Percentiles rank a stretch among this genome's conserved stretches.
Conservation (phyloP, 805 yeast species). For the Wickerhamiella bombiphila region DNA sequence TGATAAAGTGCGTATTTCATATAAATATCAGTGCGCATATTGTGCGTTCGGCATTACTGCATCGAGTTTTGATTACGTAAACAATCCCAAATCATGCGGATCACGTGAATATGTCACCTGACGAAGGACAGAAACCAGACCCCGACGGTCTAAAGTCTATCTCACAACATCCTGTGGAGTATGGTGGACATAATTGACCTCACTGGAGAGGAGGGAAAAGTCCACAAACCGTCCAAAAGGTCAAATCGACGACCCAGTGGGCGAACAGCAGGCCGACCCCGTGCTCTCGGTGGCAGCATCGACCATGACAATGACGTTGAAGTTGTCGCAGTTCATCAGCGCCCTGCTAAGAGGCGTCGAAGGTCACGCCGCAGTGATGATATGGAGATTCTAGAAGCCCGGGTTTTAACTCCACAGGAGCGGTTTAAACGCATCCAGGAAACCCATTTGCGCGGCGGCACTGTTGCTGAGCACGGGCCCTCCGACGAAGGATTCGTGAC, state of each 20-base stretch:
- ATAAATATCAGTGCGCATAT: too few relatives aligned
- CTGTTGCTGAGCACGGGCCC: conserved; percentile 3
- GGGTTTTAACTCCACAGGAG: conserved; percentile 10
- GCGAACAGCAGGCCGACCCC: too few relatives aligned
- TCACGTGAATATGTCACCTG: too few relatives aligned
- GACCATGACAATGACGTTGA: neutral
- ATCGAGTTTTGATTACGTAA: too few relatives aligned
- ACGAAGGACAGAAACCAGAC: too few relatives aligned
- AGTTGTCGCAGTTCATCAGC: neutral
- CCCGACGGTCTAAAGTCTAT: neutral
- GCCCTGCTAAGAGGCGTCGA: neutral
- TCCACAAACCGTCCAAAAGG: neutral
- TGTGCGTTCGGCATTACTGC: too few relatives aligned
- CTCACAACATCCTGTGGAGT: too few relatives aligned
- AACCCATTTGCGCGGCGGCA: conserved; percentile 9
- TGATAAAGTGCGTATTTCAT: too few relatives aligned
- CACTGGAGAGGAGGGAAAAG: neutral
- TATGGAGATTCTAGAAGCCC: conserved; percentile 7
- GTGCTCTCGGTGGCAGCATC: neutral
- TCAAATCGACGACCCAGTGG: too few relatives aligned
- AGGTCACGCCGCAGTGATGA: conserved; percentile 2
- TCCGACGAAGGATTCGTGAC: neutral
- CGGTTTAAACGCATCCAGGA: conserved; percentile 10
- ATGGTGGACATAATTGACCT: neutral
- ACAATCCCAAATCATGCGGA: too few relatives aligned